Base-by-base conservation (phyloP, 805 yeast genomes). In the Wickerhamiella musiphila region DNA sequence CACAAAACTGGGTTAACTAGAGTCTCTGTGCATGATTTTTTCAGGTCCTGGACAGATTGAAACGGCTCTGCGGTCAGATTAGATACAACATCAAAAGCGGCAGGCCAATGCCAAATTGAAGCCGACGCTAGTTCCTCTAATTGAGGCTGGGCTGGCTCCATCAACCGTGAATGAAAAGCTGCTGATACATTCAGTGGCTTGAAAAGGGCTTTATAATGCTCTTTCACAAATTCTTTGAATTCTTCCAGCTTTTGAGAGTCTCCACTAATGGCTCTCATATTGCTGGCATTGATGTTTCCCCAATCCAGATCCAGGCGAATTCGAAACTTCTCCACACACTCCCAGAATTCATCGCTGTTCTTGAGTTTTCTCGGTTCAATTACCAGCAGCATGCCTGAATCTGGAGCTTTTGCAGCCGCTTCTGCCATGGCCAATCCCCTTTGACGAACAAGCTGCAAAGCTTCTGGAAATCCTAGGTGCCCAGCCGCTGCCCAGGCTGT, bases 251-350 rank as follows among this genome's bases (percentile, higher is more conserved):
- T 47, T 2, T 29, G 25, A 5, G 35, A 36, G 9, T 41, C 43
- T 3, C 75, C 75, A 2, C 70, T 59, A 4, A 66, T 39, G 14
- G 61, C 68, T 2, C 61, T 44, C 39, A 62, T 69, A 10, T 51
- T 41, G 10, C 38, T 37, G 15, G 68, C 55, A 42, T 68, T 68
- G 38, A 57, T 52, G 42, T 64, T 65, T 10, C 68, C 72, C n/a
- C 68, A 41, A 9, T 60, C 49, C 3, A 52, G 47, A 9, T 39
- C 21, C 44, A 48, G 22, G 13, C 26, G 14, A 4, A n/a, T 13
- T 5, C 37, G 26, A 2, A 40, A 41, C 10, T 21, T 34, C 7
- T 23, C 26, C 11, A 35, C 29, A 30, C 31, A 35, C n/a, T 17
- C 23, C 12, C 15, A 25, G 35, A 44, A 40, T 24, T 32, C 31